Percentiles rank a stretch among this genome's conserved stretches.
These are phyloP conservation scores for Vinca minor DNA, from an alignment of 257 asterid species.

Conservation along the genomic window DNA sequence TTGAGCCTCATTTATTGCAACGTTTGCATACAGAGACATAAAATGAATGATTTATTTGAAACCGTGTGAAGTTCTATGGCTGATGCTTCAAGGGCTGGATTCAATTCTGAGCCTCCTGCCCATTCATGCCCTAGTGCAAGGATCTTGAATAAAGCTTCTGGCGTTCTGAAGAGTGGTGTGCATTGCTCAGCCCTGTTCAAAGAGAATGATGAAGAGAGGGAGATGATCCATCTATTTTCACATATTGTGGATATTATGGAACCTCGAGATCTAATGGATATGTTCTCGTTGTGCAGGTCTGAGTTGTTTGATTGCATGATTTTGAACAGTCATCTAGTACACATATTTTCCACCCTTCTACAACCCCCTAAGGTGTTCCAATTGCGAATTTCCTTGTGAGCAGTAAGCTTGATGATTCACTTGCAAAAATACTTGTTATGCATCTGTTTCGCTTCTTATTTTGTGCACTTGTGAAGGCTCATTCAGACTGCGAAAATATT, in stretches of 20 bases:
- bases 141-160: conserved; percentile 98
- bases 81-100: no score
- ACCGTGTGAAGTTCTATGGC: no score
- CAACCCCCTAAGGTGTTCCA: conserved; percentile 94
- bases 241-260: conserved; percentile 95
- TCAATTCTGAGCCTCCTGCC: no score
- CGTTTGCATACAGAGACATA: no score
- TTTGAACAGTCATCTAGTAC: conserved; percentile 83
- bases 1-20: no score
- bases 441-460: conserved; percentile 90
- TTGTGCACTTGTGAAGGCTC: conserved; percentile 86
- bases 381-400: conserved; percentile 91
- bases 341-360: conserved; percentile 84
- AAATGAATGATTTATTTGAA: no score
- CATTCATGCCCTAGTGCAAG: no score
- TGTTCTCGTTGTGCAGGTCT: conserved; percentile 96
- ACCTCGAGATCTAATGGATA: conserved; percentile 97
- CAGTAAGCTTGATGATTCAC: conserved; percentile 96
- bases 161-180: conserved; percentile 92
- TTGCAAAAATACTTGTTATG: conserved; percentile 94
- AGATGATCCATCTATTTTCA: conserved; percentile 86
- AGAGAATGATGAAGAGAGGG: conserved; percentile 98
- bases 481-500: conserved; percentile 92
- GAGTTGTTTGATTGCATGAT: conserved; percentile 99
- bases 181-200: conserved; percentile 93